Conservation (phyloP, 495 filamentous ascomycete species). For the Aspergillus egyptiacus region DNA sequence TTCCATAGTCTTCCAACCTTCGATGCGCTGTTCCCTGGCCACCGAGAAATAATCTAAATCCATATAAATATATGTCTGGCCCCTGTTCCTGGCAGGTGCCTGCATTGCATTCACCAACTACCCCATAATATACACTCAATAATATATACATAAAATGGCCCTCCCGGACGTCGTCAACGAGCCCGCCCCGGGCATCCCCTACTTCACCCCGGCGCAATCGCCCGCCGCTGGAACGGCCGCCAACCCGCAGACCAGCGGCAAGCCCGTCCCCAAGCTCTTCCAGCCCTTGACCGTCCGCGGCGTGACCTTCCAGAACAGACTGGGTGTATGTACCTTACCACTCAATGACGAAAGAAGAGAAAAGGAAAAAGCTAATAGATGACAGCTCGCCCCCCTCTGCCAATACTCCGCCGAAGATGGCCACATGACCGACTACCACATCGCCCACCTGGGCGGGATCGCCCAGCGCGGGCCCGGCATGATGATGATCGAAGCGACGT, state of each 20-base stretch:
- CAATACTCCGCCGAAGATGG: constrained; percentile 64
- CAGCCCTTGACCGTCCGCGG: constrained; percentile 55
- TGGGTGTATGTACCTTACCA: constrained; percentile 39
- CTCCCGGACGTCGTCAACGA: constrained; percentile 1
- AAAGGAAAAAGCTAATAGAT: constrained; percentile 4
- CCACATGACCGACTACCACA: constrained; percentile 58
- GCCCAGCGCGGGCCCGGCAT: constrained; percentile 62
- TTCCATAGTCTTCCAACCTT: background rate
- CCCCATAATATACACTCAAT: background rate
- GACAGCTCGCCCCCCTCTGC: constrained; percentile 54
- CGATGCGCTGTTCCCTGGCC: too few species aligned
- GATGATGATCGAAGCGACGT: constrained; percentile 66
- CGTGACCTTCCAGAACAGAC: constrained; percentile 54
- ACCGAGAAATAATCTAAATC: too few species aligned
- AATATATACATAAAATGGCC: too few species aligned
- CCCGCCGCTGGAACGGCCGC: constrained; percentile 61
- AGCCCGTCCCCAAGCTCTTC: constrained; percentile 62
- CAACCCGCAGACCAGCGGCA: constrained; percentile 52
- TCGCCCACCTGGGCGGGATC: constrained; percentile 53
- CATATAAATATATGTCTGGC: background rate
- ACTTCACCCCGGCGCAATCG: constrained; percentile 61
- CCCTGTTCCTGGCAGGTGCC: background rate
- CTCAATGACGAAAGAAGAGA: background rate
- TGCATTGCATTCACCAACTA: background rate
- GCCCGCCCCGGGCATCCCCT: constrained; percentile 41